Percentiles rank a stretch among this genome's conserved stretches.
These are phyloP conservation scores for Neurospora terricola DNA, from an alignment of 495 filamentous ascomycete species.

Conservation along the genomic window DNA sequence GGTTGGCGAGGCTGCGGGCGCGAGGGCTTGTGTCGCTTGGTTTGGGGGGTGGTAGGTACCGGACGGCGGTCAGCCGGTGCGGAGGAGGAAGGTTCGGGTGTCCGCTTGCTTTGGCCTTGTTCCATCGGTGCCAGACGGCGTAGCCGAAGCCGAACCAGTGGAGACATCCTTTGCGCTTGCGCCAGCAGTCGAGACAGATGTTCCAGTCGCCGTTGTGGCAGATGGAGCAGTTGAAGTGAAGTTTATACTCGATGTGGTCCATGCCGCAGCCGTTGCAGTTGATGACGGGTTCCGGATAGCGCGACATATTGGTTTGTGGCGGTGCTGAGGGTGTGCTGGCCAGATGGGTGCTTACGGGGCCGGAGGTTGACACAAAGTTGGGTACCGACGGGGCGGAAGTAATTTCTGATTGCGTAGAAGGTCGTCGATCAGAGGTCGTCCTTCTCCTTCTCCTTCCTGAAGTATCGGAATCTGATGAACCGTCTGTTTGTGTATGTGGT, in stretches of 20 bases:
- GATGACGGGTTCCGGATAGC: constrained; percentile 61
- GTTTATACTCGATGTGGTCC: constrained; percentile 62
- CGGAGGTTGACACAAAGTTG: constrained; percentile 7
- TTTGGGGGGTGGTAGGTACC: constrained; percentile 47
- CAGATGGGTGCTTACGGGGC: constrained; percentile 8
- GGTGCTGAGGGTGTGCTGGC: constrained; percentile 3
- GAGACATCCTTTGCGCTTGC: constrained; percentile 59
- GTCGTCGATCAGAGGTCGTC: background rate
- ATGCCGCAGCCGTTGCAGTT: constrained; percentile 59
- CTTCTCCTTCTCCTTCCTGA: background rate
- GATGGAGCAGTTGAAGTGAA: constrained; percentile 66
- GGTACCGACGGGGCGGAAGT: constrained; percentile 5
- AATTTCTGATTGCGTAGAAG: constrained; percentile 2
- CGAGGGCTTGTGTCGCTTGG: constrained; percentile 4
- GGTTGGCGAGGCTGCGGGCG: constrained; percentile 50
- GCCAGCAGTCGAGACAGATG: constrained; percentile 71
- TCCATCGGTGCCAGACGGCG: constrained; percentile 51
- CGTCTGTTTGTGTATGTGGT: background rate
- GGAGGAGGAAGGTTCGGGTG: constrained; percentile 35
- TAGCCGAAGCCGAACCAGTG: constrained; percentile 71
- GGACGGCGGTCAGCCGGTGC: constrained; percentile 57
- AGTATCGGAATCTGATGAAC: background rate
- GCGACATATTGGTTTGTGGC: constrained; percentile 24
- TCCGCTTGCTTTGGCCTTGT: constrained; percentile 17
- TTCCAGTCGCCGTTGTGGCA: constrained; percentile 65